Conservation (phyloP, 2,329 filamentous ascomycete genomes). For the Ophiostoma ulmi region DNA sequence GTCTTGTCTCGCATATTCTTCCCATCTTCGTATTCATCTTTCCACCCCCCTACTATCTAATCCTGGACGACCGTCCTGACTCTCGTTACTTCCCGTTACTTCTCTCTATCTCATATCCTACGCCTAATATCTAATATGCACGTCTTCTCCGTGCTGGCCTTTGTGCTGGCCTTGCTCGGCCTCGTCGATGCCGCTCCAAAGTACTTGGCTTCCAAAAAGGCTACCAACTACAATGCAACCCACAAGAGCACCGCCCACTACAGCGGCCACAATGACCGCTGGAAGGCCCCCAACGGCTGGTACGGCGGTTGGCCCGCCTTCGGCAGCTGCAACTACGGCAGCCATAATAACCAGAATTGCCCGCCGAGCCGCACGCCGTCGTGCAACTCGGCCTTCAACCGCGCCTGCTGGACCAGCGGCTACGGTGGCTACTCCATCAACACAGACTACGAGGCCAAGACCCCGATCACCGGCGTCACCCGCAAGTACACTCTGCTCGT, state of each 20-base stretch:
- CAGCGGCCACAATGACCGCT: background rate
- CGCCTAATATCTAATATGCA: background rate
- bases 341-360: background rate
- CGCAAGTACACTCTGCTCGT: conserved; percentile 27
- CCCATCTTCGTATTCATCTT: background rate
- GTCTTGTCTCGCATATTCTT: background rate
- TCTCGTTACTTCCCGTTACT: background rate
- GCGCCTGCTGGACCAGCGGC: conserved; percentile 24
- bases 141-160: conserved; percentile 20
- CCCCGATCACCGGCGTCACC: conserved; percentile 24
- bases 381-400: conserved; percentile 25
- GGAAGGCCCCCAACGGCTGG: conserved; percentile 1
- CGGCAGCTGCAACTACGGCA: background rate
- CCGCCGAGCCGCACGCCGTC: conserved; percentile 6
- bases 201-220: no score
- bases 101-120: background rate
- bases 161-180: conserved; percentile 22
- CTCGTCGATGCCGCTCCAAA: conserved; percentile 20
- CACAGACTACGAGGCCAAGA: conserved; percentile 27
- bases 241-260: background rate
- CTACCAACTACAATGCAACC: background rate
- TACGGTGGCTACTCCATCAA: conserved; percentile 25
- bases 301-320: background rate
- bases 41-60: background rate
- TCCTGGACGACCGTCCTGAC: background rate